A percentile compares a stretch with the other conserved stretches of the same genome.
phyloP scores from a whole-genome alignment of 1,139 yeast species.

The Hansenula sp. region DNA sequence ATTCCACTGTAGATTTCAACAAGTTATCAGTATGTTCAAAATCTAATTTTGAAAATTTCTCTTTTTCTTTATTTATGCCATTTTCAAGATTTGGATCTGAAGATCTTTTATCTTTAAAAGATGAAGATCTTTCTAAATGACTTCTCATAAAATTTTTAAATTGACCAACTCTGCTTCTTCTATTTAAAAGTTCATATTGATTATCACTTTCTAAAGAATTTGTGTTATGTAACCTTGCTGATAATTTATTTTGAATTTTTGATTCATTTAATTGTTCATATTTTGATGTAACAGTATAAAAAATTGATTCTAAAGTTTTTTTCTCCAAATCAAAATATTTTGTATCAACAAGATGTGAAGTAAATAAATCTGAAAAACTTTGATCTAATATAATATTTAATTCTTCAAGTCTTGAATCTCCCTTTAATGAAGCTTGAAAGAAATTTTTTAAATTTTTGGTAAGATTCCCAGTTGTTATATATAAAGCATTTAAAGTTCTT shows the following conservation, averaged over 20 bases:
- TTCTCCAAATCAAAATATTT: conserved; percentile 72
- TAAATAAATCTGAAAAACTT: conserved; percentile 65
- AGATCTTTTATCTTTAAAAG: conserved; percentile 24
- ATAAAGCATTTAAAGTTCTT: conserved; percentile 66
- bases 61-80: conserved; percentile 6
- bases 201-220: conserved; percentile 5
- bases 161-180: conserved; percentile 29
- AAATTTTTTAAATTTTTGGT: conserved; percentile 64
- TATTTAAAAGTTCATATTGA: conserved; percentile 19
- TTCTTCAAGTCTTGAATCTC: conserved; percentile 40
- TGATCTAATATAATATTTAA: conserved; percentile 64
- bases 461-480: conserved; percentile 55
- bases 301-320: conserved; percentile 60
- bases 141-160: conserved; percentile 34
- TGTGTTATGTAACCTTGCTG: conserved; percentile 33
- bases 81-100: conserved; percentile 6
- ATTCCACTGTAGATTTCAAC: conserved; percentile 71
- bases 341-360: conserved; percentile 63
- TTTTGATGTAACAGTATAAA: conserved; percentile 43
- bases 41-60: conserved; percentile 28
- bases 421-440: conserved; percentile 34
- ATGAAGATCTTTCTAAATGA: conserved; percentile 34
- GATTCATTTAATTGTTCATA: conserved; percentile 51
- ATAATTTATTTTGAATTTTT: conserved; percentile 41
- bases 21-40: conserved; percentile 55